These are phyloP conservation scores for Cercospora zeae-maydis DNA, from an alignment of 2,329 filamentous ascomycete genomes.

Conservation along the genomic window DNA sequence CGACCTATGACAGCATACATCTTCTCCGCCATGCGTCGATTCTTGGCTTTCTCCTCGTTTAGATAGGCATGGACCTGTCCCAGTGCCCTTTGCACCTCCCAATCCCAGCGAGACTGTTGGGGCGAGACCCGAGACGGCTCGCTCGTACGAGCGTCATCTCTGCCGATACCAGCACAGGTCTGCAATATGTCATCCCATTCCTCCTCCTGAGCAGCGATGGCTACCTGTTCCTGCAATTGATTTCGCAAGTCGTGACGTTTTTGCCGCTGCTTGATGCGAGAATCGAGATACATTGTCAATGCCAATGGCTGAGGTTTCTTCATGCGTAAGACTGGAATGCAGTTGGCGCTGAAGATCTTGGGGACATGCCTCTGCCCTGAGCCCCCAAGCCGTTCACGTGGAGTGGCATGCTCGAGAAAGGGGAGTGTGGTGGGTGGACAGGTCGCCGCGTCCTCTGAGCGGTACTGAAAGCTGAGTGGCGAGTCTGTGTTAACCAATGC, in stretches of 20 bases:
- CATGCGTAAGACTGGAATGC: slow-evolving; percentile 63
- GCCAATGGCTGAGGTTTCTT: slow-evolving; percentile 60
- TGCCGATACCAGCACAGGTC: slow-evolving; percentile 16
- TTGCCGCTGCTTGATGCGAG: slow-evolving; percentile 49
- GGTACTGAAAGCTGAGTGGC: not conserved
- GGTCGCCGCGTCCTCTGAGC: not conserved
- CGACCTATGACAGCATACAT: slow-evolving; percentile 49
- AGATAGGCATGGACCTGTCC: slow-evolving; percentile 13
- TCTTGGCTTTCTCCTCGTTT: slow-evolving; percentile 31
- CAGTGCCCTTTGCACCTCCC: not conserved
- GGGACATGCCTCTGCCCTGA: slow-evolving; percentile 58
- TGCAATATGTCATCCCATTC: slow-evolving; percentile 46
- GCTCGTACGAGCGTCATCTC: slow-evolving; percentile 12
- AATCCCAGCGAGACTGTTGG: not conserved
- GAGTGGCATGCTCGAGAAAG: slow-evolving; percentile 24
- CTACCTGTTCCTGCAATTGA: slow-evolving; percentile 42
- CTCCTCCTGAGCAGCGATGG: slow-evolving; percentile 45
- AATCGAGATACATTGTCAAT: slow-evolving; percentile 57
- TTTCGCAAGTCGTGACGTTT: slow-evolving; percentile 41
- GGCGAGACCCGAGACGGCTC: not conserved
- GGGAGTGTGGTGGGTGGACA: not conserved
- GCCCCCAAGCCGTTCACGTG: slow-evolving; percentile 36
- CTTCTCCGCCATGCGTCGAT: slow-evolving; percentile 36
- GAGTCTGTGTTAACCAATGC: not conserved
- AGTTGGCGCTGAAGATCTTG: slow-evolving; percentile 52